These are phyloP conservation scores for Podila epigama DNA, from an alignment of 192 early-diverging fungal species.

Conservation along the genomic window DNA sequence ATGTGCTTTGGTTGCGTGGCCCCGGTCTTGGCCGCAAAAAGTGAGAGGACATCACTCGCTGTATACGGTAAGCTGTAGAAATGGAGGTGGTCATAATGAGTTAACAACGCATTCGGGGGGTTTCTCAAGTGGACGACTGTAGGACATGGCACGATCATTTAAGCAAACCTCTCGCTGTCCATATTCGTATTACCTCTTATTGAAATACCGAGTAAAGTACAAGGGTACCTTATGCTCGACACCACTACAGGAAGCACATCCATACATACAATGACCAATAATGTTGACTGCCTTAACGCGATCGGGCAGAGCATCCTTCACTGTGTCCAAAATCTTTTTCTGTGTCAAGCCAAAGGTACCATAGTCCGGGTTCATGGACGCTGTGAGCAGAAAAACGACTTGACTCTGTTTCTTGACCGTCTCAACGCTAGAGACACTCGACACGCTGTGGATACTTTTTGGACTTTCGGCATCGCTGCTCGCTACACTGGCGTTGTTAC, in stretches of 20 bases:
- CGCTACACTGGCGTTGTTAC: background rate
- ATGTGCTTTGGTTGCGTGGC: constrained; percentile 1
- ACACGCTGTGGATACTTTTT: constrained; percentile 2
- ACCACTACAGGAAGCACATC: constrained; percentile 43
- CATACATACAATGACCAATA: constrained; percentile 49
- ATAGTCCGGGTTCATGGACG: constrained; percentile 46
- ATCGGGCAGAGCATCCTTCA: constrained; percentile 35
- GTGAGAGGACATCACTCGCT: constrained; percentile 12
- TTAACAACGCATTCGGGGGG: too few species aligned
- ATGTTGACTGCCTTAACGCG: constrained; percentile 31
- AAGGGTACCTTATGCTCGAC: constrained; percentile 48
- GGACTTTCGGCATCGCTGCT: too few species aligned
- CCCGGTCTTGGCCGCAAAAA: constrained; percentile 1
- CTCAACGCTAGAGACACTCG: constrained; percentile 6
- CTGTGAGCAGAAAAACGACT: constrained; percentile 46
- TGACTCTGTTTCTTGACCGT: constrained; percentile 28
- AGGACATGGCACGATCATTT: too few species aligned
- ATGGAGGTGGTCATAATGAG: too few species aligned
- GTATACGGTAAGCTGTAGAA: constrained; percentile 50
- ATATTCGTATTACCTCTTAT: constrained; percentile 26
- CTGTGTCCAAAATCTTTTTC: constrained; percentile 27
- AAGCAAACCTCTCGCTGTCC: background rate
- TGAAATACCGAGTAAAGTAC: constrained; percentile 49
- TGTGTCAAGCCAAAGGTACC: constrained; percentile 28
- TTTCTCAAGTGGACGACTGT: too few species aligned